phyloP scores from a whole-genome alignment of 345 rosid species.

The Acer saccharum region DNA sequence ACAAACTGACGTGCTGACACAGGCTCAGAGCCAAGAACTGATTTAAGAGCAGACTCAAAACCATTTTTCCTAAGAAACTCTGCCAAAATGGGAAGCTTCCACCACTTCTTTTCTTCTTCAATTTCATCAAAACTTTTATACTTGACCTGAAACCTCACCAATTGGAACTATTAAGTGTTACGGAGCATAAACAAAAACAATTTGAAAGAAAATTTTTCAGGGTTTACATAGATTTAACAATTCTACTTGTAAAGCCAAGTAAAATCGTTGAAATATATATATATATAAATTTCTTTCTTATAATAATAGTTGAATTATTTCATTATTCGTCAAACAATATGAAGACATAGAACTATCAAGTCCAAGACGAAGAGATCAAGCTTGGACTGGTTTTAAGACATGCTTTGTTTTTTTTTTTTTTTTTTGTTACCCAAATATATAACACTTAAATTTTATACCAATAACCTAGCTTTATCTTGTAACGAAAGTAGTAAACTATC shows the following conservation, averaged over 20 bases:
- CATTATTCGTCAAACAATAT: constrained; percentile 3
- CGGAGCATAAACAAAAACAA: too few species aligned
- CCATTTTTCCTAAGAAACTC: constrained; percentile 69
- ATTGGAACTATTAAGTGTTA: not conserved
- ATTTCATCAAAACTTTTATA: constrained; percentile 78
- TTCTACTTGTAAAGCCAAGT: not conserved
- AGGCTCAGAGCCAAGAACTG: constrained; percentile 59
- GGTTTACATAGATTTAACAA: not conserved
- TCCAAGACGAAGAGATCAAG: not conserved
- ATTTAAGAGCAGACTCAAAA: constrained; percentile 60
- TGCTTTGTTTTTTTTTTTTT: not conserved
- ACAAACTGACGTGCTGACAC: constrained; percentile 87
- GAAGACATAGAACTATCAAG: not conserved
- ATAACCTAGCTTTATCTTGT: not conserved
- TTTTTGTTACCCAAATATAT: not conserved
- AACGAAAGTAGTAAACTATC: not conserved
- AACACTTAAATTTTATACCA: not conserved
- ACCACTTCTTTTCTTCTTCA: constrained; percentile 79
- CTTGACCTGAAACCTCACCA: constrained; percentile 57
- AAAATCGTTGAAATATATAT: not conserved
- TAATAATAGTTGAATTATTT: not conserved
- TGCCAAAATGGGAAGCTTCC: constrained; percentile 73
- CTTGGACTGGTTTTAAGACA: not conserved
- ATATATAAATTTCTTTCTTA: not conserved
- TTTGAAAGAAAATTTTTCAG: not conserved